Evolutionary conservation across 495 filamentous ascomycete species (phyloP).

Genomic region (Friedmanniomyces endolithicus): DNA sequence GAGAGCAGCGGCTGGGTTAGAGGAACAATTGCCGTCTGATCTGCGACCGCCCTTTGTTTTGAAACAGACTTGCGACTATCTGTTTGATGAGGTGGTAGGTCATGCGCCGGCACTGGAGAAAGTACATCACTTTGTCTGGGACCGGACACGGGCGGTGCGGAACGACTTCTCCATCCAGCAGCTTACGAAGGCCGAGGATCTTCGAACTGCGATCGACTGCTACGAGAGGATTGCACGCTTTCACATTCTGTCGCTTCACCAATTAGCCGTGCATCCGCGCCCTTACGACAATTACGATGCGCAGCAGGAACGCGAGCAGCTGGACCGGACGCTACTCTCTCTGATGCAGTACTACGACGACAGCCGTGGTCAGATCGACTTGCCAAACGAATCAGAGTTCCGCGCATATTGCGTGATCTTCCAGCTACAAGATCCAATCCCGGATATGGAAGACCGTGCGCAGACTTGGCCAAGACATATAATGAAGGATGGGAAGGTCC

Average conservation of each 20-base stretch:
- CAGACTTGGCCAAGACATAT: conserved; percentile 55
- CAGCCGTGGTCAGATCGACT: conserved; percentile 40
- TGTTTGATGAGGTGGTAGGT: conserved; percentile 62
- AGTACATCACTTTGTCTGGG: conserved; percentile 85
- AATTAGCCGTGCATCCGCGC: conserved; percentile 51
- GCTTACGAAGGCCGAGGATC: conserved; percentile 51
- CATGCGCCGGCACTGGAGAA: conserved; percentile 49
- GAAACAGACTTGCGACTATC: conserved; percentile 62
- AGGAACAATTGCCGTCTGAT: conserved; percentile 83
- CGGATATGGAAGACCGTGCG: conserved; percentile 61
- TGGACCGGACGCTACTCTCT: conserved; percentile 75
- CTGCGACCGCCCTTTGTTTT: conserved; percentile 69
- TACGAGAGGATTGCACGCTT: conserved; percentile 85
- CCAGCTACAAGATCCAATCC: conserved; percentile 56
- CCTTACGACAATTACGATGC: conserved; percentile 62
- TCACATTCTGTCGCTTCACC: conserved; percentile 77
- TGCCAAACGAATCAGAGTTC: conserved; percentile 77
- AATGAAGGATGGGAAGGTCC: conserved; percentile 43
- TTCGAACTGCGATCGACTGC: conserved; percentile 61
- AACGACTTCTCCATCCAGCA: conserved; percentile 91
- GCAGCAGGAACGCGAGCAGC: conserved; percentile 86
- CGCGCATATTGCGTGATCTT: conserved; percentile 80
- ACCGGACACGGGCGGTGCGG: conserved; percentile 79
- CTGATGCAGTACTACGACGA: conserved; percentile 83
- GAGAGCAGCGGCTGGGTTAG: conserved; percentile 82